Evolutionary conservation across 495 filamentous ascomycete genomes (phyloP).

Genomic region (Penicillium lagena): DNA sequence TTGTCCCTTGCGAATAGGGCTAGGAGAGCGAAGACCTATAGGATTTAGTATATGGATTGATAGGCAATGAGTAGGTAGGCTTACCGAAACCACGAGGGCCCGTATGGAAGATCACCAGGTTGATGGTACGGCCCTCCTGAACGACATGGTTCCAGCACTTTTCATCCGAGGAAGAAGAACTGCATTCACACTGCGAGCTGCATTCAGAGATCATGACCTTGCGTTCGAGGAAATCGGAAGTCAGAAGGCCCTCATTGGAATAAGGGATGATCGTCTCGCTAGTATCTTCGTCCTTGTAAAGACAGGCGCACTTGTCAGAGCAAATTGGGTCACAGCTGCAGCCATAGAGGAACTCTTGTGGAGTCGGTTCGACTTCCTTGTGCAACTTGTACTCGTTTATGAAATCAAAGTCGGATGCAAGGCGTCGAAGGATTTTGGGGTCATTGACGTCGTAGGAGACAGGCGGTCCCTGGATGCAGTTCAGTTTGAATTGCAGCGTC

Average conservation of each 20-base stretch:
- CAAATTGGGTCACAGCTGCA: constrained; percentile 35
- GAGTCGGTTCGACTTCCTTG: constrained; percentile 22
- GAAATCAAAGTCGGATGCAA: constrained; percentile 37
- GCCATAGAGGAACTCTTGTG: constrained; percentile 32
- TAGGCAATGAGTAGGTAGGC: constrained; percentile 5
- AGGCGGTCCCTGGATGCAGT: constrained; percentile 18
- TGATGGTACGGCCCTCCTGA: constrained; percentile 66
- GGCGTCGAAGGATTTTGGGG: constrained; percentile 12
- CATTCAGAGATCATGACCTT: constrained; percentile 72
- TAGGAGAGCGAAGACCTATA: constrained; percentile 61
- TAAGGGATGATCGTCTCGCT: constrained; percentile 35
- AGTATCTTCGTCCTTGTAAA: constrained; percentile 28
- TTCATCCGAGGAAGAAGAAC: neutral
- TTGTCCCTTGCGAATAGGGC: constrained; percentile 66
- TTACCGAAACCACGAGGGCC: constrained; percentile 72
- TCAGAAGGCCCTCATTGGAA: constrained; percentile 14
- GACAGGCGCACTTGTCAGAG: constrained; percentile 30
- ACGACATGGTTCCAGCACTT: constrained; percentile 77
- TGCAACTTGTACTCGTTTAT: constrained; percentile 32
- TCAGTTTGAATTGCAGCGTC: constrained; percentile 17
- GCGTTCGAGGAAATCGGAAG: constrained; percentile 21
- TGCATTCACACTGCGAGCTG: constrained; percentile 64
- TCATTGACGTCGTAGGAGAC: constrained; percentile 18
- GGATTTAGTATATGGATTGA: neutral
- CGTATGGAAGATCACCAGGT: constrained; percentile 79